A percentile compares a stretch with the other conserved stretches of the same genome.
These are phyloP conservation scores for Mucuna pruriens DNA, from an alignment of 306 rosid genomes.

Conservation along the genomic window DNA sequence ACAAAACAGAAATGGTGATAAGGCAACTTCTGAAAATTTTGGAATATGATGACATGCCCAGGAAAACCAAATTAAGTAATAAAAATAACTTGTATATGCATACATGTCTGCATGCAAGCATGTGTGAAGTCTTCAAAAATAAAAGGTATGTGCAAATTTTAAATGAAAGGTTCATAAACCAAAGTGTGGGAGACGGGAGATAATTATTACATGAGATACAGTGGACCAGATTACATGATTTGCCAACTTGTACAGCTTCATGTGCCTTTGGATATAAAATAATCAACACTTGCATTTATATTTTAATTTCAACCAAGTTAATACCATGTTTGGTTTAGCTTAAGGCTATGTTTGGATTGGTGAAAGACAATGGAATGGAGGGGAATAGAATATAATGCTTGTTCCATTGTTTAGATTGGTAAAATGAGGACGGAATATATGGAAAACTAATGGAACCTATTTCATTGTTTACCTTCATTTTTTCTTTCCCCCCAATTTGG, in stretches of 20 bases:
- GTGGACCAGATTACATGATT: not conserved
- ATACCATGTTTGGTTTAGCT: too few relatives aligned
- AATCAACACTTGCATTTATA: not conserved
- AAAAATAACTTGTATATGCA: not conserved
- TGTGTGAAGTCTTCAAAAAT: not conserved
- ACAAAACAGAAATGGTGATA: not conserved
- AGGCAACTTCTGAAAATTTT: not conserved
- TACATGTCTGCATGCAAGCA: not conserved
- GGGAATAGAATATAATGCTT: too few relatives aligned
- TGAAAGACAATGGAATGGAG: too few relatives aligned
- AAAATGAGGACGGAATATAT: too few relatives aligned
- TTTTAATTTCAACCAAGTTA: conserved; percentile 4
- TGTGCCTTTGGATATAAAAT: not conserved
- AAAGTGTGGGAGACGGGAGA: not conserved
- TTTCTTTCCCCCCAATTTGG: too few relatives aligned
- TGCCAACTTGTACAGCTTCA: not conserved
- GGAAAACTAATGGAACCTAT: too few relatives aligned
- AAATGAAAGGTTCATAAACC: conserved; percentile 16
- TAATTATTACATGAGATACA: conserved; percentile 12
- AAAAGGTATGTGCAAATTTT: not conserved
- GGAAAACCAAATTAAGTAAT: conserved; percentile 25
- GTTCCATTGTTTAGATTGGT: too few relatives aligned
- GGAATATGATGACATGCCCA: not conserved
- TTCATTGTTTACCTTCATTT: too few relatives aligned
- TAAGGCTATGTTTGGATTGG: too few relatives aligned